A percentile compares a stretch with the other conserved stretches of the same genome.
Evolutionary conservation across 192 early-diverging fungal genomes (phyloP).

Genomic region (Coemansia javaensis): DNA sequence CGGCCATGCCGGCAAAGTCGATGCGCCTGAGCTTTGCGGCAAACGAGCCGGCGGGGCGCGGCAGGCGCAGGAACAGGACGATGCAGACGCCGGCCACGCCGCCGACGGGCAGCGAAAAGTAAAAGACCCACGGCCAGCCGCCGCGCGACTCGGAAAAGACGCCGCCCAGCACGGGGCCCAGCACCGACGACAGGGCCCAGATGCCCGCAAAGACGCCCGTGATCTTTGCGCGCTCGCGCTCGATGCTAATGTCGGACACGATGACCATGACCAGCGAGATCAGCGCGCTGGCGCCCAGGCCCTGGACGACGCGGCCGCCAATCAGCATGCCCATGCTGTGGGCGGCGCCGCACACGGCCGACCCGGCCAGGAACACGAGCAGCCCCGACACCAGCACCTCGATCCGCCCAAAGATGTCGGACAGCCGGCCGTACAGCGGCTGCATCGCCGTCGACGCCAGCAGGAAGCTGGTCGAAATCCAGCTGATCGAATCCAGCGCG

Average conservation of each 20-base stretch:
- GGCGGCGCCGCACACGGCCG: slow-evolving; percentile 34
- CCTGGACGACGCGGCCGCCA: slow-evolving; percentile 63
- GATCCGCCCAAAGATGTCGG: slow-evolving; percentile 62
- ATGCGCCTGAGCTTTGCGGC: slow-evolving; percentile 47
- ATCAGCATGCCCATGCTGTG: slow-evolving; percentile 55
- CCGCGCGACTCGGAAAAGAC: slow-evolving; percentile 61
- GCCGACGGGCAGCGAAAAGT: slow-evolving; percentile 72
- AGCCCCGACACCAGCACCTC: slow-evolving; percentile 31
- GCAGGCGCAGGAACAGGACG: slow-evolving; percentile 60
- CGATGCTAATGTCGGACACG: slow-evolving; percentile 67
- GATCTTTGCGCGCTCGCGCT: slow-evolving; percentile 69
- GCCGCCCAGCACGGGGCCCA: slow-evolving; percentile 70
- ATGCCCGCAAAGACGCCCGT: slow-evolving; percentile 57
- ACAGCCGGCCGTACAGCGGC: slow-evolving; percentile 74
- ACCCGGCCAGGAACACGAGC: slow-evolving; percentile 41
- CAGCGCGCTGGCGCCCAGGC: slow-evolving; percentile 65
- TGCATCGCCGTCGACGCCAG: slow-evolving; percentile 64
- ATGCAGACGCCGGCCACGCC: slow-evolving; percentile 52
- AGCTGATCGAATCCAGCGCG: slow-evolving; percentile 61
- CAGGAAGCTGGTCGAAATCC: slow-evolving; percentile 78
- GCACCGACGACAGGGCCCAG: slow-evolving; percentile 55
- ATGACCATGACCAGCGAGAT: slow-evolving; percentile 64
- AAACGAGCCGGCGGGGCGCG: slow-evolving; percentile 32
- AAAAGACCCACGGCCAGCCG: slow-evolving; percentile 69
- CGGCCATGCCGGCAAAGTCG: slow-evolving; percentile 50